phyloP scores from a whole-genome alignment of 2,329 filamentous ascomycete species.

The Nothomitra cinnamomea region DNA sequence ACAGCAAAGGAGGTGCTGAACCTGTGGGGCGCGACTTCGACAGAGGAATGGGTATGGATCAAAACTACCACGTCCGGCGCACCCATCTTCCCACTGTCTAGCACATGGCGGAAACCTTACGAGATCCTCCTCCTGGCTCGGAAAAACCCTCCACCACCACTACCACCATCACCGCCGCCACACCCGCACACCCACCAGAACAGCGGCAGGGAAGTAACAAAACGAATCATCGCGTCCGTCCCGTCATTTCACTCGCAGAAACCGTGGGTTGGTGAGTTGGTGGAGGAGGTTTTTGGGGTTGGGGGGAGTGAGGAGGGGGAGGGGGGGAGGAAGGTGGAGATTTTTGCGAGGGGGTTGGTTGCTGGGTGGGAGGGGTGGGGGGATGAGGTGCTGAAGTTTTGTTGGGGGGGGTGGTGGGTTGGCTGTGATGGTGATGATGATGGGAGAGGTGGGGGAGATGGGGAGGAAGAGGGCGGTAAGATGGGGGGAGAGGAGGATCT shows the following conservation, averaged over 20 bases:
- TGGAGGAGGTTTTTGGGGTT: constrained; percentile 28
- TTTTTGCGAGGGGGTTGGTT: constrained; percentile 42
- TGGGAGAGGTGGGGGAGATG: no score
- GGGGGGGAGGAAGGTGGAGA: constrained; percentile 25
- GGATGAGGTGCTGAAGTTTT: constrained; percentile 44
- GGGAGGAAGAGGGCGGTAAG: no score
- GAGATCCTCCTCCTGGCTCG: constrained; percentile 37
- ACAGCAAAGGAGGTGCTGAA: constrained; percentile 24
- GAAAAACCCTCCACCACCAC: not conserved
- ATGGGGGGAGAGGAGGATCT: no score
- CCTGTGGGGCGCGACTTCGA: constrained; percentile 31
- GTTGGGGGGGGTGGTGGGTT: constrained; percentile 34
- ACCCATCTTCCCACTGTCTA: constrained; percentile 30
- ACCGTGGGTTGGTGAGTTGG: constrained; percentile 38
- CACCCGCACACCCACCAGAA: constrained; percentile 6
- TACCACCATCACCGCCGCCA: not conserved
- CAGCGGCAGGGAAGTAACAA: constrained; percentile 18
- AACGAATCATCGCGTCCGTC: constrained; percentile 38
- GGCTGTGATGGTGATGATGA: no score
- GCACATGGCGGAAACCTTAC: constrained; percentile 42
- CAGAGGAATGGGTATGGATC: constrained; percentile 48
- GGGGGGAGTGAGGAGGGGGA: no score
- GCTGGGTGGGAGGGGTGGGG: constrained; percentile 45
- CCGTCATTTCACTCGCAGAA: constrained; percentile 50
- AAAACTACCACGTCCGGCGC: constrained; percentile 38